Evolutionary conservation across 2,329 filamentous ascomycete species (phyloP), one percentile per base, ranked within the genome.

Genomic region (Septoria petroselini): DNA sequence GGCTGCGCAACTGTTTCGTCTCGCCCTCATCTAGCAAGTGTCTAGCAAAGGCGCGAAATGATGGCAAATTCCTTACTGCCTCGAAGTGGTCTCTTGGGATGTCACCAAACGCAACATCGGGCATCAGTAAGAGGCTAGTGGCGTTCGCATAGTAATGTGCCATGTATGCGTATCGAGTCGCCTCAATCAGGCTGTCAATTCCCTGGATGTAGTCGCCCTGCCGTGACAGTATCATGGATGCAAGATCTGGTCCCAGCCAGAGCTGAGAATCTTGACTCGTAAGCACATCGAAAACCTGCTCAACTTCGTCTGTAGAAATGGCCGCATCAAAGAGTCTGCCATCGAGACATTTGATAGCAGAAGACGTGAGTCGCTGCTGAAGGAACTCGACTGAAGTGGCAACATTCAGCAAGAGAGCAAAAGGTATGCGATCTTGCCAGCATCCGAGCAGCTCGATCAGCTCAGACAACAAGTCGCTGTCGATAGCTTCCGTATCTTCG

Each of bases 401-500:
- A 48, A 94, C 80, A 34, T 87, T 88, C 60, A 93, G 87, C 1
- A 94, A 72, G 1, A 90, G 73, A 1, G 86, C 80, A 56, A 93
- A 90, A 0, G 84, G 85, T 39, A 93, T 86, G 18, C 85, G 83
- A 57, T 86, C 80, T 7, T 81, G 77, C 86, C 88, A 93, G 33
- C 77, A 80, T 54, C 79, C 79, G 52, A 91, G 76, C 4, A 91
- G 75, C 30, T 77, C 74, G 38, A 91, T 77, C 29, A 89, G 64
- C 50, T 91, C 86, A 1, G 82, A 83, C 9, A 94, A 71, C n/a
- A 93, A 69, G 23, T 73, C 72, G 39, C 81, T 81, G 59, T 91
- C 87, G 63, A 93, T 91, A 0, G 84, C 87, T 68, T 93, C 88
- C 55, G 86, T 89, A 62, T 93, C 88, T 65, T 90, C 84, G 52